Evolutionary conservation across 169 alveolate genomes (phyloP).

Genomic region (Cryptosporidium baileyi): DNA sequence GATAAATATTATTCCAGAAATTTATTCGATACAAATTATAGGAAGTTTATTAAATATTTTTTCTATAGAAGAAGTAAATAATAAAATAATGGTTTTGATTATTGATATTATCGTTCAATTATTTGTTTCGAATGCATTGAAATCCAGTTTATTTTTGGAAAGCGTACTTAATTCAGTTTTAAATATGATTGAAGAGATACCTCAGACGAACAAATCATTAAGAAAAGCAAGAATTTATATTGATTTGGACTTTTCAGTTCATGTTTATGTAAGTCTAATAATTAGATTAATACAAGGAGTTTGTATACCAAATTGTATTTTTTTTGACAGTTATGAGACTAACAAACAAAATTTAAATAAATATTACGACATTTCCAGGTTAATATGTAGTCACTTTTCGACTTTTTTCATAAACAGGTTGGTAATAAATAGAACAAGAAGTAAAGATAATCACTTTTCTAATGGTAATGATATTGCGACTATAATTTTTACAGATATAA

Average conservation of each 20-base stretch:
- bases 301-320: slow-evolving; percentile 40
- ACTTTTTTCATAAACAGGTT: slow-evolving; percentile 9
- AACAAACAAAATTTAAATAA: slow-evolving; percentile 10
- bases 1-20: not conserved
- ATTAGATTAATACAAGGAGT: slow-evolving; percentile 26
- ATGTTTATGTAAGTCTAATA: slow-evolving; percentile 12
- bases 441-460: slow-evolving; percentile 5
- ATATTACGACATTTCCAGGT: not conserved
- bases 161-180: slow-evolving; percentile 10
- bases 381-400: slow-evolving; percentile 47
- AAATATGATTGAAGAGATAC: slow-evolving; percentile 10
- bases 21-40: slow-evolving; percentile 23
- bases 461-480: slow-evolving; percentile 33
- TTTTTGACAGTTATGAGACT: not conserved
- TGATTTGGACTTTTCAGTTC: slow-evolving; percentile 21
- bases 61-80: slow-evolving; percentile 3
- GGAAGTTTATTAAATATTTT: slow-evolving; percentile 4
- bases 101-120: slow-evolving; percentile 34
- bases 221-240: slow-evolving; percentile 14
- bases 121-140: slow-evolving; percentile 17
- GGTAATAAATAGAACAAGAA: slow-evolving; percentile 3
- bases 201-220: slow-evolving; percentile 14
- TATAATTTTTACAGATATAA: slow-evolving; percentile 21
- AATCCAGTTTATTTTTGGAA: slow-evolving; percentile 25
- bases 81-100: not conserved